Evolutionary conservation across 1,139 yeast species (phyloP).

Genomic region (Suhomyces wounanorum): DNA sequence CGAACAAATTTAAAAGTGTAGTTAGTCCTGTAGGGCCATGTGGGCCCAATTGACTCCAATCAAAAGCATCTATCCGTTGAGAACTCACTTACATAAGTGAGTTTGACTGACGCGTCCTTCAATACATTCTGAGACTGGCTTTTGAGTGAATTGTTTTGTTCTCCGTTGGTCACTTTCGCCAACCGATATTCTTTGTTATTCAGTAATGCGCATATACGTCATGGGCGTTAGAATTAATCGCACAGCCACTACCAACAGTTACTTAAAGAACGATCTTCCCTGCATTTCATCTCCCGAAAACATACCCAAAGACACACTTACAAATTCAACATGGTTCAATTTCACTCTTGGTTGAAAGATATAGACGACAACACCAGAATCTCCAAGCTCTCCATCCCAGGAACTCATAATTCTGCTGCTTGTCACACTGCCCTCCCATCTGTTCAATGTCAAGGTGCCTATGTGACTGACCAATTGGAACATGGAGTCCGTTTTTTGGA

Average conservation of each 20-base stretch:
- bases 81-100: no score
- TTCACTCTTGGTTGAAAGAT: constrained; percentile 56
- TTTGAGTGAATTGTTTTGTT: no score
- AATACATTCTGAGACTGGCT: no score
- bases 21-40: background rate
- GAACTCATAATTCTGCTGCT: constrained; percentile 82
- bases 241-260: background rate
- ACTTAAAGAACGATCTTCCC: background rate
- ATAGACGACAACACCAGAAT: constrained; percentile 54
- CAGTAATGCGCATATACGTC: background rate
- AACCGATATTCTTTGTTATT: background rate
- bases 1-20: background rate
- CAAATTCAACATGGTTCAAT: constrained; percentile 39
- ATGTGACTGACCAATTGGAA: constrained; percentile 61
- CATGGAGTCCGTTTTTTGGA: constrained; percentile 78
- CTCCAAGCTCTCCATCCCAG: constrained; percentile 66
- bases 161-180: background rate
- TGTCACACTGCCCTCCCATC: constrained; percentile 74
- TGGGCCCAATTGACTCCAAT: background rate
- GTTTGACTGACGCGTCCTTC: no score
- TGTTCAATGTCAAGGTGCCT: constrained; percentile 73
- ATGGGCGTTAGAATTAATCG: background rate
- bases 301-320: background rate
- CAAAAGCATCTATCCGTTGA: no score
- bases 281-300: background rate